Conservation (phyloP, 2,329 filamentous ascomycete genomes). For the Rosellinia necatrix region DNA sequence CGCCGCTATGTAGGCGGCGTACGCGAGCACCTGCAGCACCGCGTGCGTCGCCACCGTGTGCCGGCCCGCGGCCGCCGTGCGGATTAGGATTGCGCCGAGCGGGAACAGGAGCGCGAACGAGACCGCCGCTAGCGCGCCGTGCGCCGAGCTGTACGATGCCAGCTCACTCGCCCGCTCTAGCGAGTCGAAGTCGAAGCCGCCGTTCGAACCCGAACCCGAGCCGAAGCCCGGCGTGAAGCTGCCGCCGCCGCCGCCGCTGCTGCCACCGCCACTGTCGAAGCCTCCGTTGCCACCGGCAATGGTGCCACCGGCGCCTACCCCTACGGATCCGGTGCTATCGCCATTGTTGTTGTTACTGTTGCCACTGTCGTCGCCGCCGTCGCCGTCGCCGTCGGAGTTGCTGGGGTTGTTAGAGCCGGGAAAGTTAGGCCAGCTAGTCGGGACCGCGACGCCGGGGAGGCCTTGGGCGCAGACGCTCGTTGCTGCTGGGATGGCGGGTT, state of each 20-base stretch:
- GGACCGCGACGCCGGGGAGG: no score
- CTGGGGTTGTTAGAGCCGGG: no score
- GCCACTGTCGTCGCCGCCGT: background rate
- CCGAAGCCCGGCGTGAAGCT: background rate
- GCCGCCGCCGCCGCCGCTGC: background rate
- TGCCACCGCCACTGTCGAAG: background rate
- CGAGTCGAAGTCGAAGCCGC: conserved; percentile 36
- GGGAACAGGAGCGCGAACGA: conserved; percentile 52
- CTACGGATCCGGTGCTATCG: background rate
- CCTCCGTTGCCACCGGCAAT: background rate
- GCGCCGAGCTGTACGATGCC: conserved; percentile 45
- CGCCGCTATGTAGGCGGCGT: conserved; percentile 45
- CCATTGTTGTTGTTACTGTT: background rate
- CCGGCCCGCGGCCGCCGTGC: conserved; percentile 44
- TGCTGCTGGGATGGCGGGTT: background rate
- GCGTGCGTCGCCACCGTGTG: conserved; percentile 47
- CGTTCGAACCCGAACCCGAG: background rate
- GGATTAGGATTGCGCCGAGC: conserved; percentile 49
- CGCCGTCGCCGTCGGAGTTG: background rate
- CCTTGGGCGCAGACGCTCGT: conserved; percentile 10
- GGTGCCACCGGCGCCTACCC: background rate
- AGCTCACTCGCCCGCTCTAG: no score
- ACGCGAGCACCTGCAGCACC: conserved; percentile 45
- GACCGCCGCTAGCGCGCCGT: conserved; percentile 48
- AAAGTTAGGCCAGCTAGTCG: no score